Conservation (phyloP, 768 basidiomycete genomes). For the Tylopilus intermedius region DNA sequence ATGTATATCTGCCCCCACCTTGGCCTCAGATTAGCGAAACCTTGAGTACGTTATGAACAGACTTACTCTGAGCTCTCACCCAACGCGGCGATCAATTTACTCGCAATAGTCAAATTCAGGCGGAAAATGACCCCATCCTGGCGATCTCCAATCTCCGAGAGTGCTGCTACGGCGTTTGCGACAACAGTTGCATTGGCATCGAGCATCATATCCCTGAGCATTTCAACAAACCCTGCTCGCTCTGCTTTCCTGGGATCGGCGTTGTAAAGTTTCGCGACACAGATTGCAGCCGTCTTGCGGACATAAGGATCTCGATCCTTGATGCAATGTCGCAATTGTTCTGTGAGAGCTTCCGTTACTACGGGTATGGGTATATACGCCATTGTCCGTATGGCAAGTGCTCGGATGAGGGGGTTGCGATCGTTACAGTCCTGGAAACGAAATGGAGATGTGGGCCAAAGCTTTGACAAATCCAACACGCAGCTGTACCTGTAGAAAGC, state of each 20-base stretch:
- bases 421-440: conserved; percentile 82
- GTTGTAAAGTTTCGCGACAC: conserved; percentile 91
- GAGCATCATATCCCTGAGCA: conserved; percentile 86
- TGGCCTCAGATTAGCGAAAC: conserved; percentile 14
- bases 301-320: conserved; percentile 97
- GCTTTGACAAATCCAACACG: conserved; percentile 5
- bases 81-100: conserved; percentile 85
- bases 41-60: not conserved
- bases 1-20: conserved; percentile 99
- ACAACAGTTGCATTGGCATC: conserved; percentile 96
- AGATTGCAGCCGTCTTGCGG: conserved; percentile 96
- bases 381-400: conserved; percentile 97
- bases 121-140: conserved; percentile 92
- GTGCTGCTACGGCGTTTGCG: conserved; percentile 91
- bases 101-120: conserved; percentile 80
- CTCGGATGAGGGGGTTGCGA: conserved; percentile 93
- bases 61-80: conserved; percentile 97
- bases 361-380: conserved; percentile 93
- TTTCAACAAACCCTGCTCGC: conserved; percentile 84
- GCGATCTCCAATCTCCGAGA: conserved; percentile 95
- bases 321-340: conserved; percentile 87
- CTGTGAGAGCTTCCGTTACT: conserved; percentile 79
- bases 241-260: conserved; percentile 86
- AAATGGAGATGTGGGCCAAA: conserved; percentile 11
- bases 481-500: conserved; percentile 72